Conservation (phyloP, 495 filamentous ascomycete species). For the Tuber borchii region DNA sequence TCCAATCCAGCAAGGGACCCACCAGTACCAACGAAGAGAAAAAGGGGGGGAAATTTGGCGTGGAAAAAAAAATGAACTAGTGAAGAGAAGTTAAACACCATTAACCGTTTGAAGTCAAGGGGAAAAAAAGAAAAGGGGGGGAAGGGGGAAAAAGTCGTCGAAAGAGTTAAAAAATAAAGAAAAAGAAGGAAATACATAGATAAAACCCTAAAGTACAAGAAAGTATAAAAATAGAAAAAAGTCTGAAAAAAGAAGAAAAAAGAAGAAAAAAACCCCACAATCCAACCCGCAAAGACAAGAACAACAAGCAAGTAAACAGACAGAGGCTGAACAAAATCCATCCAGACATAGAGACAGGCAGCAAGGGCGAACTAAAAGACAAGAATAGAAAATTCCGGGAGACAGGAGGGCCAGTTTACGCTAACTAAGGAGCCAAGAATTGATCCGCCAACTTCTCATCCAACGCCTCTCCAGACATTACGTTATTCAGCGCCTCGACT, state of each 20-base stretch:
- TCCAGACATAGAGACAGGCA: background rate
- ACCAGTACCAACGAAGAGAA: background rate
- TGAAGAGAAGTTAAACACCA: background rate
- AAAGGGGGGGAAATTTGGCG: background rate
- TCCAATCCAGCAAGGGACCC: background rate
- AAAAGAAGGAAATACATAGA: background rate
- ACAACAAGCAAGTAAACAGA: background rate
- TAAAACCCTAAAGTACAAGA: conserved; percentile 2
- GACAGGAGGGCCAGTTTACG: background rate
- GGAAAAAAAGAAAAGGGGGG: background rate
- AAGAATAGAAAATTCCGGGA: background rate
- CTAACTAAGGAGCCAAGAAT: conserved; percentile 21
- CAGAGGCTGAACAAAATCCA: background rate
- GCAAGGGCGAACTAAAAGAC: too few relatives aligned
- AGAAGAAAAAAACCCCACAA: background rate
- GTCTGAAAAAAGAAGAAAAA: background rate
- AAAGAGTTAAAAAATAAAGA: background rate
- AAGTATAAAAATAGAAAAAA: background rate
- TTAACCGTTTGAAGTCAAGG: background rate
- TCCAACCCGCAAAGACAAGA: background rate
- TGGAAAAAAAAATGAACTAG: background rate
- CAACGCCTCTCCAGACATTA: conserved; percentile 22
- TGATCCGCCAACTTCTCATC: conserved; percentile 33
- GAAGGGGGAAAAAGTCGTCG: background rate
- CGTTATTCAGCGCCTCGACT: conserved; percentile 27